These are phyloP conservation scores for Lachancea dasiensis DNA, from an alignment of 805 yeast species.

Conservation along the genomic window DNA sequence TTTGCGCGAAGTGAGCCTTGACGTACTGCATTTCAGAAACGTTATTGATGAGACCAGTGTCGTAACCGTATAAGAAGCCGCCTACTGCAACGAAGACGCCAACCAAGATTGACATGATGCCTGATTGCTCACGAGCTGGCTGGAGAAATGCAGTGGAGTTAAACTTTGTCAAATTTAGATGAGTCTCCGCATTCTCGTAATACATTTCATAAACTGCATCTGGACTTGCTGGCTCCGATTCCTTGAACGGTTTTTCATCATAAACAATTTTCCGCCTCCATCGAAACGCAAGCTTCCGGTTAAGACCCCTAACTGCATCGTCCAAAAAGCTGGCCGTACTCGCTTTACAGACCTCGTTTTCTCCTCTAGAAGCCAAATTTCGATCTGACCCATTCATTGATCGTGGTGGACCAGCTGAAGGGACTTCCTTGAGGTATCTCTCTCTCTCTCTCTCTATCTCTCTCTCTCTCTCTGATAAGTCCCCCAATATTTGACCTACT, in stretches of 20 bases:
- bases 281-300: neutral
- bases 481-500: too few relatives aligned
- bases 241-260: neutral
- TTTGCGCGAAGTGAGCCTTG: conserved; percentile 45
- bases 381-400: conserved; percentile 1
- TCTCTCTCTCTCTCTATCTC: too few relatives aligned
- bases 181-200: conserved; percentile 4
- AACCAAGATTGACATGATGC: conserved; percentile 61
- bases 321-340: conserved; percentile 1
- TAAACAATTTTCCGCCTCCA: conserved; percentile 3
- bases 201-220: conserved; percentile 1
- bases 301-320: conserved; percentile 1
- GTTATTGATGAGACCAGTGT: conserved; percentile 81
- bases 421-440: too few relatives aligned
- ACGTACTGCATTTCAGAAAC: conserved; percentile 72
- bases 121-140: conserved; percentile 39
- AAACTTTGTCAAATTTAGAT: conserved; percentile 11
- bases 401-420: too few relatives aligned
- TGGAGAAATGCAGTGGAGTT: conserved; percentile 23
- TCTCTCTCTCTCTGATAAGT: too few relatives aligned
- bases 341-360: neutral
- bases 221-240: neutral
- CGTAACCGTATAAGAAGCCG: conserved; percentile 85
- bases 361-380: neutral
- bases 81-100: conserved; percentile 87